Evolutionary conservation across 805 yeast genomes (phyloP).

Genomic region (Dipodascopsis uninucleata): DNA sequence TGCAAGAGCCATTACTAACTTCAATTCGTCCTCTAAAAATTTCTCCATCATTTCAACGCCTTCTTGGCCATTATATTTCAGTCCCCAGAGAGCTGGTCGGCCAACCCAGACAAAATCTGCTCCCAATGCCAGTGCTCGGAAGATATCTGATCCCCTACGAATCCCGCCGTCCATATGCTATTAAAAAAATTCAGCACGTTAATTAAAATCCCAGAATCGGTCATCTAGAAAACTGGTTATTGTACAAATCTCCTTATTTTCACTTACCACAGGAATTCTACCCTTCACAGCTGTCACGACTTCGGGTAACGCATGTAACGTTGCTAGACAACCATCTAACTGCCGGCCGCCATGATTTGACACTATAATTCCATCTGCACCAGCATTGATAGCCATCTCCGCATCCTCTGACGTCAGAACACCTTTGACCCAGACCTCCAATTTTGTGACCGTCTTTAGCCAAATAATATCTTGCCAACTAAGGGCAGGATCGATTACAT

Average conservation of each 20-base stretch:
- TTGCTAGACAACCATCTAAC: conserved; percentile 58
- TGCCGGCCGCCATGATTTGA: conserved; percentile 79
- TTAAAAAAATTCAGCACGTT: neutral
- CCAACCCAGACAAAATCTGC: conserved; percentile 67
- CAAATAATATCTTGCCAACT: conserved; percentile 31
- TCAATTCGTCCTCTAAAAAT: conserved; percentile 27
- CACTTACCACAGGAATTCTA: conserved; percentile 46
- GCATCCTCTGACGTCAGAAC: conserved; percentile 66
- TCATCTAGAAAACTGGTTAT: neutral
- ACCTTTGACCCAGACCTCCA: conserved; percentile 59
- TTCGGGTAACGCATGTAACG: conserved; percentile 63
- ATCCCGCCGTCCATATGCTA: conserved; percentile 64
- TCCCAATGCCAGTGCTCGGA: conserved; percentile 66
- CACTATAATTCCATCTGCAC: conserved; percentile 59
- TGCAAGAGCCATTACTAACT: conserved; percentile 28
- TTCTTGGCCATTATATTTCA: conserved; percentile 63
- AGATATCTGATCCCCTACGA: conserved; percentile 61
- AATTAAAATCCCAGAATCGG: neutral
- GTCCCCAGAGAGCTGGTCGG: conserved; percentile 62
- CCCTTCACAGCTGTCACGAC: conserved; percentile 41
- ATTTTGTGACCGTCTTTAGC: conserved; percentile 36
- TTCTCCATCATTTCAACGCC: conserved; percentile 47
- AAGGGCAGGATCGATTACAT: conserved; percentile 25
- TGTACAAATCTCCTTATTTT: no score
- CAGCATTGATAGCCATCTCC: conserved; percentile 52